A percentile compares a stretch with the other conserved stretches of the same genome.
Conservation (phyloP, 106 monocot genomes). For the Platanthera zijinensis region DNA sequence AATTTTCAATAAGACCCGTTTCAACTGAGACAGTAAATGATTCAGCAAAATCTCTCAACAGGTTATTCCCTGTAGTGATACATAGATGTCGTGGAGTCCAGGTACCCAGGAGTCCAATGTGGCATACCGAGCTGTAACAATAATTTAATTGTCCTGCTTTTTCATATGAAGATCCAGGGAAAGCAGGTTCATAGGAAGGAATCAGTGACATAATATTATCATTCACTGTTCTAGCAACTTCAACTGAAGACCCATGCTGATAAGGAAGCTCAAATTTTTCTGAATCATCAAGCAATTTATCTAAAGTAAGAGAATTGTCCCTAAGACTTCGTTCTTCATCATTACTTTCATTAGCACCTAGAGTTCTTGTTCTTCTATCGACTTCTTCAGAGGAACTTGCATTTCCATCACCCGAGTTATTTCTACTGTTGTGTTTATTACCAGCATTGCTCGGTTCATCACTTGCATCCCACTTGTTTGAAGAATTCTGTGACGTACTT, state of each 20-base stretch:
- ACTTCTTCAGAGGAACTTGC: not conserved
- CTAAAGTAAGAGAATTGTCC: not conserved
- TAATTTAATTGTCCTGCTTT: constrained; percentile 5
- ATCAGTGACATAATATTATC: not conserved
- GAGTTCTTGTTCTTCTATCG: not conserved
- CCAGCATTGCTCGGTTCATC: not conserved
- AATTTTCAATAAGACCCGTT: not conserved
- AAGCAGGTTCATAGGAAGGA: constrained; percentile 2
- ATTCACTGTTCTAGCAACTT: not conserved
- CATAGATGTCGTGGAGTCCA: constrained; percentile 35
- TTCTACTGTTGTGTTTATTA: not conserved
- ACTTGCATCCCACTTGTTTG: constrained; percentile 1
- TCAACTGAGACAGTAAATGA: not conserved
- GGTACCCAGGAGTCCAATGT: constrained; percentile 17
- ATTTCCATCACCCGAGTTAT: no score
- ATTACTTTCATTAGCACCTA: not conserved
- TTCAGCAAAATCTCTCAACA: constrained; percentile 26
- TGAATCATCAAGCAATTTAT: not conserved
- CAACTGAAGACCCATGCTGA: not conserved
- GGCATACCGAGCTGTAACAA: constrained; percentile 13
- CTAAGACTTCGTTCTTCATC: not conserved
- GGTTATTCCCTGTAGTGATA: constrained; percentile 39
- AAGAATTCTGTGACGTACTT: not conserved
- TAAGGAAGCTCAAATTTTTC: constrained; percentile 3
- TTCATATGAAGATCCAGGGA: constrained; percentile 4